These are phyloP conservation scores for Pythium sp. DNA, from an alignment of 352 stramenopile genomes.

Conservation along the genomic window DNA sequence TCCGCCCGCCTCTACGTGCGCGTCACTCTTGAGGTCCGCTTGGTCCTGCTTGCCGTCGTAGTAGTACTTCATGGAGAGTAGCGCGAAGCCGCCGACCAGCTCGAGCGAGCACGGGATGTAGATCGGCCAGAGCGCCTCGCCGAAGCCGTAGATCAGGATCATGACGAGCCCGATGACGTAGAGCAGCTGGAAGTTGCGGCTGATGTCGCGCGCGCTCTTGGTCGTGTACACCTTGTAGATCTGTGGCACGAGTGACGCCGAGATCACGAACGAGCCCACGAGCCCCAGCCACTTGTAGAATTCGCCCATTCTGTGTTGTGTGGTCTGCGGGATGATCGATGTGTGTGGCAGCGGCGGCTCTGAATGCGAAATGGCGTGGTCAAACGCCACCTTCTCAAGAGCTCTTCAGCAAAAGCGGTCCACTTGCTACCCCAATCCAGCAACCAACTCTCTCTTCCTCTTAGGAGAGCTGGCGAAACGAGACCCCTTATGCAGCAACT, in stretches of 20 bases:
- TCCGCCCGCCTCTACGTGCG: neutral
- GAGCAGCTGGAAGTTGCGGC: constrained; percentile 35
- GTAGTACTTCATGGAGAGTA: constrained; percentile 37
- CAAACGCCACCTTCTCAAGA: constrained; percentile 1
- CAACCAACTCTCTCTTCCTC: neutral
- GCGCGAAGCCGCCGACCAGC: constrained; percentile 23
- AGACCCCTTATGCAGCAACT: neutral
- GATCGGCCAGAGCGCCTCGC: constrained; percentile 41
- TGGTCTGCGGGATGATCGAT: neutral
- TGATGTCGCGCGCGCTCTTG: constrained; percentile 41
- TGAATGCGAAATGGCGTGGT: neutral
- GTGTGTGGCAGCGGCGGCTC: neutral
- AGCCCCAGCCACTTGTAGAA: constrained; percentile 36
- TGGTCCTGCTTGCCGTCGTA: constrained; percentile 24
- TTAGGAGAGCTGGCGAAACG: neutral
- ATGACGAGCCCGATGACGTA: constrained; percentile 34
- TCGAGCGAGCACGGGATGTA: constrained; percentile 44
- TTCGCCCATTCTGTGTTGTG: constrained; percentile 9
- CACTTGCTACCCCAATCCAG: neutral
- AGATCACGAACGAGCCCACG: constrained; percentile 38
- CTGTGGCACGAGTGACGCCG: constrained; percentile 33
- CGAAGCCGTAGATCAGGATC: constrained; percentile 36
- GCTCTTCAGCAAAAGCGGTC: neutral
- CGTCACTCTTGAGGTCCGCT: constrained; percentile 9
- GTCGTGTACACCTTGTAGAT: constrained; percentile 37